Evolutionary conservation across 73 alveolate species (phyloP), one percentile per base, ranked within the genome.

Genomic region (Paramecium caudatum): DNA sequence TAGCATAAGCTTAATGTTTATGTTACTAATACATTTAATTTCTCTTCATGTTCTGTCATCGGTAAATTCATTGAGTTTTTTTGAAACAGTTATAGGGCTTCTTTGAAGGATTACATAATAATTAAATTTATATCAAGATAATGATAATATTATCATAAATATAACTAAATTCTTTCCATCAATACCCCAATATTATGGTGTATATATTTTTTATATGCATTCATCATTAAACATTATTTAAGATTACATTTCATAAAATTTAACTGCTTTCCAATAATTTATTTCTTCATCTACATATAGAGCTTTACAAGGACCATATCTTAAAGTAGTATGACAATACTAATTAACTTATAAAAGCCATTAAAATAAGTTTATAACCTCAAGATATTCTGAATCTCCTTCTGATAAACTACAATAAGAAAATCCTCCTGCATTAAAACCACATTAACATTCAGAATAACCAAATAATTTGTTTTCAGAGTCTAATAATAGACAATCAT

Each of bases 371-470:
- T 32, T 17, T 37, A 86, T 2, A 1, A 63, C 21, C 12, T 63
- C 36, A n/a, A 62, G n/a, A 63, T 86, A 86, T 15, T 86, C 93
- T 39, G 61, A 19, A 63, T 86, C 93, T 19, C 93, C 93, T 86
- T 86, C 87, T 21, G 90, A 63, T 21, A 86, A 63, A 62, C 84
- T 86, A n/a, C 93, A 86, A 86, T 86, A 86, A 3, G 90, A 63
- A 86, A 86, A 86, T n/a, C 93, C 84, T 23, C 93, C 93, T 13
- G 93, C 90, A 43, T 86, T 86, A 25, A 41, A 86, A n/a, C 93
- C 93, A 86, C 93, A 86, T 13, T 86, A 21, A 63, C 93, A 86
- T 36, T 86, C 43, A 7, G 93, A 62, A 63, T 61, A 43, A 1
- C 93, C 93, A 6, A 50, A 70, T 15, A 62, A 32, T 4, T 62